These are phyloP conservation scores for Populus pruinosa DNA, from an alignment of 345 rosid species.

Conservation along the genomic window DNA sequence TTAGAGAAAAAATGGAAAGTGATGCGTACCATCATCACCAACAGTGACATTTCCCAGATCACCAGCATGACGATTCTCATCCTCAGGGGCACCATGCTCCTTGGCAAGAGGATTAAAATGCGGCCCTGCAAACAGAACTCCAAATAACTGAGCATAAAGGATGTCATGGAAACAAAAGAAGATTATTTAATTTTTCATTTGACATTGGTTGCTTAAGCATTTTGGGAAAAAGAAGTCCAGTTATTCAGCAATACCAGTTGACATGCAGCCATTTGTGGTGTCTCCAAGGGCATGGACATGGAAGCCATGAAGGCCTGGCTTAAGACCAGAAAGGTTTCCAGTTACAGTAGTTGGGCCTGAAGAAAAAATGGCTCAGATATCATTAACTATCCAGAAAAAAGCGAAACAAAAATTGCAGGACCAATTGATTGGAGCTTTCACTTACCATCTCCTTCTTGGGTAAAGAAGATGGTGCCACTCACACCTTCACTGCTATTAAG, in stretches of 20 bases:
- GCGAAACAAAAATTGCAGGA: background rate
- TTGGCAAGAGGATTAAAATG: conserved; percentile 82
- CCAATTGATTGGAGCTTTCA: background rate
- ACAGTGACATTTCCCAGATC: conserved; percentile 77
- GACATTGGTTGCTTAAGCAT: background rate
- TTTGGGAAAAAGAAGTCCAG: background rate
- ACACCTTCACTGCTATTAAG: conserved; percentile 73
- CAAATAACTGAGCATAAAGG: background rate
- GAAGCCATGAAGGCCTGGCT: conserved; percentile 93
- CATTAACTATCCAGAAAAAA: background rate
- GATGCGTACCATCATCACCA: conserved; percentile 70
- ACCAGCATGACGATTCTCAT: conserved; percentile 88
- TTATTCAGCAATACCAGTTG: conserved; percentile 58
- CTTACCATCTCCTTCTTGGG: conserved; percentile 81
- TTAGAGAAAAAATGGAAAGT: background rate
- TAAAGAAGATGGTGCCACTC: conserved; percentile 64
- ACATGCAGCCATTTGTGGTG: conserved; percentile 98
- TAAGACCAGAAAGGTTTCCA: conserved; percentile 79
- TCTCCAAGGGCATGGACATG: conserved; percentile 98
- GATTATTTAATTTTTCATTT: background rate
- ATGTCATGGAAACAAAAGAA: background rate
- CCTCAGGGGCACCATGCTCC: conserved; percentile 89
- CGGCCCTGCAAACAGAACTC: conserved; percentile 51
- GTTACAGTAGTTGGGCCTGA: conserved; percentile 72
- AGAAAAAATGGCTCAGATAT: background rate